Percentiles rank a stretch among this genome's conserved stretches.
Evolutionary conservation across 306 rosid species (phyloP).

Genomic region (Prunus padus): DNA sequence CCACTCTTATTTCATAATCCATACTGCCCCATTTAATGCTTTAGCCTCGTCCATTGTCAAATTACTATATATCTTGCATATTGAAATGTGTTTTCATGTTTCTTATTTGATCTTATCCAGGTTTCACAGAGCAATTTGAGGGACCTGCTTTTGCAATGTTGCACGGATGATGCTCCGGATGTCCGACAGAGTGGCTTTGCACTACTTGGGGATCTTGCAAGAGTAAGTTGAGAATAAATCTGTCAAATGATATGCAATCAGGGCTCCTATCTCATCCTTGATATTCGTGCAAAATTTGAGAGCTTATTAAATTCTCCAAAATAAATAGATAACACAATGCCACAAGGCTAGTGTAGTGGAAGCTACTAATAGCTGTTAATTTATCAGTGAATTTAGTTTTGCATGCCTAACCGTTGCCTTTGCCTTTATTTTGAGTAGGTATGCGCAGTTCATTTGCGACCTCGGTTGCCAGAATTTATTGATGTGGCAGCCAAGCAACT

Average conservation of each 20-base stretch:
- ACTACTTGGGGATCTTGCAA: conserved; percentile 93
- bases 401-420: conserved; percentile 14
- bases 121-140: conserved; percentile 81
- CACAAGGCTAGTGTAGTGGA: conserved; percentile 4
- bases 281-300: conserved; percentile 4
- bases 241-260: background rate
- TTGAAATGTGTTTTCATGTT: background rate
- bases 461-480: conserved; percentile 84
- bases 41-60: background rate
- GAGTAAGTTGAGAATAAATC: conserved; percentile 61
- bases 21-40: background rate
- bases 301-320: background rate
- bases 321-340: conserved; percentile 9
- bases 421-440: conserved; percentile 55
- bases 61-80: background rate
- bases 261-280: background rate
- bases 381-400: conserved; percentile 1
- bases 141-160: conserved; percentile 81
- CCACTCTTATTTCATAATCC: background rate
- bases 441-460: conserved; percentile 74
- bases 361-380: conserved; percentile 1
- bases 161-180: conserved; percentile 89
- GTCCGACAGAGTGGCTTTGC: conserved; percentile 98
- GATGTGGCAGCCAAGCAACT: conserved; percentile 83
- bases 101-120: conserved; percentile 30